Evolutionary conservation across 331 rosid species (phyloP).

Genomic region (Erythrophleum ivorense): DNA sequence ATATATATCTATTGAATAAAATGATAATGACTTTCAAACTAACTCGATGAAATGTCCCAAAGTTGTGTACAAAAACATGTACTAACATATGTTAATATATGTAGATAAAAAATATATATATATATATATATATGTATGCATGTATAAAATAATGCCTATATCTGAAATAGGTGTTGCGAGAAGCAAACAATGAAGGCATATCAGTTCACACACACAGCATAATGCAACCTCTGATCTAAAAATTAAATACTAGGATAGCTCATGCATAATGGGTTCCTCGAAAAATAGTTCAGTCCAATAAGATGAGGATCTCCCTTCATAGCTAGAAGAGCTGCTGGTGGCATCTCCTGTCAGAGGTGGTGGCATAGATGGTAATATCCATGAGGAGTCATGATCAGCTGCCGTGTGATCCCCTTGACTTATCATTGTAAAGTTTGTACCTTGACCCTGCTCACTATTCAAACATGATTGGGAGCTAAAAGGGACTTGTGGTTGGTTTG

Average conservation of each 20-base stretch:
- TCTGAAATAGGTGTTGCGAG: conserved; percentile 3
- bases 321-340: conserved; percentile 59
- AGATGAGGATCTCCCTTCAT: conserved; percentile 57
- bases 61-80: conserved; percentile 47
- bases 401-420: conserved; percentile 57
- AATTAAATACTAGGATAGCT: conserved; percentile 49
- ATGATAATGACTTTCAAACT: conserved; percentile 34
- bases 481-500: conserved; percentile 77
- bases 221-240: conserved; percentile 36
- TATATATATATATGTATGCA: conserved; percentile 10
- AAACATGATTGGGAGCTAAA: conserved; percentile 66
- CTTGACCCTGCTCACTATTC: conserved; percentile 53
- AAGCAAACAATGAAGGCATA: conserved; percentile 38
- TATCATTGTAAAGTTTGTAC: conserved; percentile 50
- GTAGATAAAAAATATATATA: neutral
- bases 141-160: conserved; percentile 28
- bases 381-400: conserved; percentile 41
- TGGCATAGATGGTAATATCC: conserved; percentile 46
- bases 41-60: conserved; percentile 26
- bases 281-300: conserved; percentile 65
- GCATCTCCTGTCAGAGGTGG: conserved; percentile 54
- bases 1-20: neutral
- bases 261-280: conserved; percentile 56
- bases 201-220: conserved; percentile 24
- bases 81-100: conserved; percentile 20